Conservation (phyloP, 1,284 basidiomycete species). For the Microbotryum silenes-acaulis region DNA sequence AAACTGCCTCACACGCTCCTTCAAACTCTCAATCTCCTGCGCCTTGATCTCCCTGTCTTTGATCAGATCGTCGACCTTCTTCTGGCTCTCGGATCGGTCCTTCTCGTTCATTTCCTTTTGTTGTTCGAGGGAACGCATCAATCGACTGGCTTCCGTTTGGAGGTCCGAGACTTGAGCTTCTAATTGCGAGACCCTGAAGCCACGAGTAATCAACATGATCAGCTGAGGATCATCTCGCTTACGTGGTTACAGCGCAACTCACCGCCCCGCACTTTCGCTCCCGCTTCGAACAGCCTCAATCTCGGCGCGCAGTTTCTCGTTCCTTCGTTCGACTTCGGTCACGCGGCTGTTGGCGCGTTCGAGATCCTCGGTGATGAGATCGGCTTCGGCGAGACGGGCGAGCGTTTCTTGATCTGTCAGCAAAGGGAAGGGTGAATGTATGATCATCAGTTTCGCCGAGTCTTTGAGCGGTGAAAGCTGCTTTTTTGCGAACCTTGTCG, state of each 20-base stretch:
- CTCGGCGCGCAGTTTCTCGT: slow-evolving; percentile 85
- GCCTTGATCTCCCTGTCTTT: slow-evolving; percentile 57
- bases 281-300: slow-evolving; percentile 80
- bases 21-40: slow-evolving; percentile 52
- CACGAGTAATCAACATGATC: not conserved
- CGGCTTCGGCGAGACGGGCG: slow-evolving; percentile 77
- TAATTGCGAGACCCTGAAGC: slow-evolving; percentile 57
- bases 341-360: slow-evolving; percentile 87
- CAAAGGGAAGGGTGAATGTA: not conserved
- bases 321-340: slow-evolving; percentile 82
- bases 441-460: slow-evolving; percentile 3
- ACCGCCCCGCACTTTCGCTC: slow-evolving; percentile 67
- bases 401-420: slow-evolving; percentile 77
- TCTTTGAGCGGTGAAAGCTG: not conserved
- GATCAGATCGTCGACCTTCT: slow-evolving; percentile 42
- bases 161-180: slow-evolving; percentile 63
- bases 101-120: slow-evolving; percentile 54
- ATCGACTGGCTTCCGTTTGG: slow-evolving; percentile 62
- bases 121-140: slow-evolving; percentile 59
- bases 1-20: slow-evolving; percentile 60
- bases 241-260: slow-evolving; percentile 28
- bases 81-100: slow-evolving; percentile 39
- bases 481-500: slow-evolving; percentile 57
- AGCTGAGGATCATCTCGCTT: not conserved
- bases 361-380: slow-evolving; percentile 85